phyloP scores from a whole-genome alignment of 257 asterid species.

The Oldenlandia corymbosa region DNA sequence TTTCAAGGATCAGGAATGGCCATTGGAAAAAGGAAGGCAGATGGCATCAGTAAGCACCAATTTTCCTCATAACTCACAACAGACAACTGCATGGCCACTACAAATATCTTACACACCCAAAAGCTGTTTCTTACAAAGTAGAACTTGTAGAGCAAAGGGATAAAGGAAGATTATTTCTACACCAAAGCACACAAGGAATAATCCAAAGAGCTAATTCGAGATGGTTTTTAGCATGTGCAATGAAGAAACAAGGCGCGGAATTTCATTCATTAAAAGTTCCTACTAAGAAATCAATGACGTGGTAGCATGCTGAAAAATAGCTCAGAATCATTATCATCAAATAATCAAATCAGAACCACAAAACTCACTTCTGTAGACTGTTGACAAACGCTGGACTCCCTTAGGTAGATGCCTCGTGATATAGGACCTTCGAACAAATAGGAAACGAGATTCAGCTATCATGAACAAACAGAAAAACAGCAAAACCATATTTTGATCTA shows the following conservation, averaged over 20 bases:
- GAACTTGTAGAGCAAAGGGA: not conserved
- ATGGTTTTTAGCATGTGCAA: not conserved
- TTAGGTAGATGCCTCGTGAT: constrained; percentile 85
- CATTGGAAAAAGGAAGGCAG: not conserved
- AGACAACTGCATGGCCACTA: no score
- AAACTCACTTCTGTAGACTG: constrained; percentile 72
- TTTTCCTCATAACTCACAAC: no score
- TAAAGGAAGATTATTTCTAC: not conserved
- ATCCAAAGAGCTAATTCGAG: not conserved
- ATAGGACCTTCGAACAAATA: constrained; percentile 59
- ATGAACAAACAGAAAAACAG: constrained; percentile 2
- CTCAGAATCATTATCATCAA: not conserved
- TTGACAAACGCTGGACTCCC: constrained; percentile 70
- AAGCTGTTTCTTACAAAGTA: not conserved
- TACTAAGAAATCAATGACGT: not conserved
- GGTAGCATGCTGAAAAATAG: not conserved
- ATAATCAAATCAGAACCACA: constrained; percentile 7
- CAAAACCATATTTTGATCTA: not conserved
- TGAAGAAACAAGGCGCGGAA: not conserved
- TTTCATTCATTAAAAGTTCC: not conserved
- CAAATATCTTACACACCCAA: not conserved
- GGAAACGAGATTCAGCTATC: not conserved
- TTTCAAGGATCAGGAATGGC: not conserved
- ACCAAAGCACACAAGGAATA: not conserved
- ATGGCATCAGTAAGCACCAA: constrained; percentile 7